A percentile compares a stretch with the other conserved stretches of the same genome.
Evolutionary conservation across 129 eudicot genomes (phyloP).

Genomic region (Mikania micrantha): DNA sequence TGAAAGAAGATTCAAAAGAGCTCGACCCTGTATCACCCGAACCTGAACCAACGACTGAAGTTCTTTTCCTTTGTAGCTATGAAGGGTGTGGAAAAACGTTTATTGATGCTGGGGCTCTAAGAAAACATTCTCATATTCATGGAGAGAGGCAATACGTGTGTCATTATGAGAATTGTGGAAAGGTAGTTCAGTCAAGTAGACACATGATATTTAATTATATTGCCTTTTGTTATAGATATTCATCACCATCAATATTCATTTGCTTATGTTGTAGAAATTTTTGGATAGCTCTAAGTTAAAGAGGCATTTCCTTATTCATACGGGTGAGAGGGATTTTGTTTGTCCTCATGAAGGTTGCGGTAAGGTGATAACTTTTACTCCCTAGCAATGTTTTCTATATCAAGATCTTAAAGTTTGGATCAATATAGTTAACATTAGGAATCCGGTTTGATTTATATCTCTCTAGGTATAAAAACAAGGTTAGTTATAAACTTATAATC

Average conservation of each 20-base stretch:
- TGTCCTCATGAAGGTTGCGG: conserved; percentile 99
- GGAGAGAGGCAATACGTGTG: conserved; percentile 93
- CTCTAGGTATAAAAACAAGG: background rate
- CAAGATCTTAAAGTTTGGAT: background rate
- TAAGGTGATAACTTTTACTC: conserved; percentile 55
- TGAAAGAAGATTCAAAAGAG: conserved; percentile 61
- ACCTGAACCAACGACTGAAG: conserved; percentile 95
- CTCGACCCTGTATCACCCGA: conserved; percentile 60
- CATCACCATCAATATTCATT: background rate
- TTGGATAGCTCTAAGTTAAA: conserved; percentile 95
- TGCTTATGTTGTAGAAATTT: conserved; percentile 75
- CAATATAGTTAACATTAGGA: background rate
- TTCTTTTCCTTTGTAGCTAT: conserved; percentile 93
- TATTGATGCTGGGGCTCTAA: conserved; percentile 91
- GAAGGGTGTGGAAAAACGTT: conserved; percentile 98
- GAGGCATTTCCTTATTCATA: conserved; percentile 90
- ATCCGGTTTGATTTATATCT: background rate
- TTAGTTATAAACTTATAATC: too few species aligned
- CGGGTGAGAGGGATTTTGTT: conserved; percentile 90
- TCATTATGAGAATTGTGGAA: conserved; percentile 88
- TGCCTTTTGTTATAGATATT: background rate
- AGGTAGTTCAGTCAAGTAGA: conserved; percentile 47
- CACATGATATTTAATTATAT: background rate
- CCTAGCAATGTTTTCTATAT: background rate
- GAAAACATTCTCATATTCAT: conserved; percentile 95